Base-by-base conservation (phyloP, 169 alveolate genomes). In the Fabrea salina region DNA sequence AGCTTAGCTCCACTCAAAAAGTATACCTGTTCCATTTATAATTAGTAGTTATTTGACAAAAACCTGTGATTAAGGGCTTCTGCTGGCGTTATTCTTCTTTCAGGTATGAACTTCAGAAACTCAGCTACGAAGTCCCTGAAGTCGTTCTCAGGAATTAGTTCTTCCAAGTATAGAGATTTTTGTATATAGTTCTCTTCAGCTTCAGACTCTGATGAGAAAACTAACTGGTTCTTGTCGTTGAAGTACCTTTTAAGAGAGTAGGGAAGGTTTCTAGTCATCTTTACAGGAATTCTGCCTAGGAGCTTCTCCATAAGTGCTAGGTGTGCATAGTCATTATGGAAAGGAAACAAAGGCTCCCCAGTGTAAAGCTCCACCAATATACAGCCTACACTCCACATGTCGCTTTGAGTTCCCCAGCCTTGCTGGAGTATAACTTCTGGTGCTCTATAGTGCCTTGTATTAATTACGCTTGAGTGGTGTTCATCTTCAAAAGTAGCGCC, bases 391-490 rank as follows among this genome's bases (percentile, higher is more conserved):
- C 98, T 93, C 99, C 99, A 97, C 85, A 97, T 91, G 86, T 97
- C 99, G 86, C 98, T 94, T 50, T 95, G 85, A 82, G 89, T 94
- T 77, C 93, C 91, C 99, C 99, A 97, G 53, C 96, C 96, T 44
- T 90, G 75, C 82, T 95, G 95, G 64, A 98, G 79, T 35, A 97
- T 96, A 22, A 97, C 99, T 82, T 98, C 99, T 0, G 99, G 99
- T 13, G 99, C 98, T 50, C 99, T 84, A 86, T 98, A 98, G 66
- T 98, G 98, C 59, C 99, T 84, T 5, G 99, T 98, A 85, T 98
- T 98, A 43, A 98, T 98, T 66, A 97, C 94, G 35, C 97, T 87
- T 39, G 98, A 94, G 85, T 98, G 99, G 80, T 97, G 96, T 70
- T 98, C 99, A 79, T 89, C 92, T 76, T 92, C 97, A 86, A 93